phyloP scores from a whole-genome alignment of 2,329 filamentous ascomycete species.

The Dactylellina sp. region DNA sequence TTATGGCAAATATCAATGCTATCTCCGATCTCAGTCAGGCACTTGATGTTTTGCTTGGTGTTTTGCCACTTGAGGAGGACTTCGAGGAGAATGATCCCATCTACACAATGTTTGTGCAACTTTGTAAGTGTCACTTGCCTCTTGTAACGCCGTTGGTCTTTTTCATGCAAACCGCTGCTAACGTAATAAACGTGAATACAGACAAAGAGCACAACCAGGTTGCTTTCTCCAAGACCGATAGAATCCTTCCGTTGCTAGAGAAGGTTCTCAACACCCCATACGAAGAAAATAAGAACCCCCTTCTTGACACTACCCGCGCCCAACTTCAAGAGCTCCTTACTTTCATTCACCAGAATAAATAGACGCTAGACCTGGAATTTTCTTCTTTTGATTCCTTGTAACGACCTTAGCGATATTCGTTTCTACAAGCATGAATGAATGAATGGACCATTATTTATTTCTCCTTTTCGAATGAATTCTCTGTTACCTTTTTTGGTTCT shows the following conservation, averaged over 20 bases:
- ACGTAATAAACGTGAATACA: constrained; percentile 60
- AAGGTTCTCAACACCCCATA: constrained; percentile 77
- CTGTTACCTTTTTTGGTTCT: constrained; percentile 14
- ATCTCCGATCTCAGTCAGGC: constrained; percentile 76
- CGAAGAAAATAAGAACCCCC: constrained; percentile 70
- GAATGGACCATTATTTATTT: constrained; percentile 1
- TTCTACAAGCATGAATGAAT: constrained; percentile 27
- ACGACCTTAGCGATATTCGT: constrained; percentile 48
- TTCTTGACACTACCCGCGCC: constrained; percentile 76
- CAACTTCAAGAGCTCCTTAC: constrained; percentile 75
- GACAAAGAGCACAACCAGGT: constrained; percentile 77
- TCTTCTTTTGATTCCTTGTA: constrained; percentile 20
- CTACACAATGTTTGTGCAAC: constrained; percentile 86
- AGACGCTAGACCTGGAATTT: constrained; percentile 31
- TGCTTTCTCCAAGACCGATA: constrained; percentile 76
- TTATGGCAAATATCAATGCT: constrained; percentile 84
- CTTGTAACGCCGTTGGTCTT: neutral
- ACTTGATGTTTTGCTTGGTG: constrained; percentile 80
- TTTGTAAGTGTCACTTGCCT: constrained; percentile 72
- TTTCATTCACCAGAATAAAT: constrained; percentile 64
- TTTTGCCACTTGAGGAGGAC: constrained; percentile 90
- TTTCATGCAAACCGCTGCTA: constrained; percentile 38
- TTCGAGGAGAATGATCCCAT: constrained; percentile 96
- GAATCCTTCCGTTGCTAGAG: constrained; percentile 77
- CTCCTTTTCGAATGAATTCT: neutral